These are phyloP conservation scores for Apodospora peruviana DNA, from an alignment of 495 filamentous ascomycete species.

Conservation along the genomic window DNA sequence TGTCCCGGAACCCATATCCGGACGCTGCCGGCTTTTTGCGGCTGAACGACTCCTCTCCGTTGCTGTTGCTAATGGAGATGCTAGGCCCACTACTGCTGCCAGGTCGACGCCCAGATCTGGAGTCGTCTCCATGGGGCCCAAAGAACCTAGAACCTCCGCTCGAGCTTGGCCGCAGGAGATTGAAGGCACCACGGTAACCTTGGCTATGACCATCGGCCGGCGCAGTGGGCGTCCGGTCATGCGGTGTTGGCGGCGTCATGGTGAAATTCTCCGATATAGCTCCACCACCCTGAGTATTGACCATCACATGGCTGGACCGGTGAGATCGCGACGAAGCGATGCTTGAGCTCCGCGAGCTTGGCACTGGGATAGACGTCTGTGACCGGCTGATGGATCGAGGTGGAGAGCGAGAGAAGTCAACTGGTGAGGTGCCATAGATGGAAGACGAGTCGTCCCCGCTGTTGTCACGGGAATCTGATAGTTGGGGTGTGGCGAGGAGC, in stretches of 20 bases:
- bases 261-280: constrained; percentile 34
- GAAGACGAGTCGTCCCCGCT: constrained; percentile 47
- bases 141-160: constrained; percentile 24
- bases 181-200: background rate
- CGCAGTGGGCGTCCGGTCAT: constrained; percentile 6
- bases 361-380: constrained; percentile 31
- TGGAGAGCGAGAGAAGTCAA: constrained; percentile 47
- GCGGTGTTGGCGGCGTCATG: constrained; percentile 35
- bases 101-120: too few species aligned
- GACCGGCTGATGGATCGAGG: constrained; percentile 36
- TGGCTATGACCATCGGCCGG: too few species aligned
- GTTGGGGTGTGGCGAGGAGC: constrained; percentile 36
- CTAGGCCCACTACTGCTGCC: too few species aligned
- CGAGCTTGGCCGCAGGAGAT: constrained; percentile 22
- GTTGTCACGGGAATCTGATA: constrained; percentile 34
- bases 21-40: too few species aligned
- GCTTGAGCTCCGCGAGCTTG: constrained; percentile 42
- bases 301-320: constrained; percentile 15
- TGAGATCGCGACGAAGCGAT: constrained; percentile 39
- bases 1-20: too few species aligned
- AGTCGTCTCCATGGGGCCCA: too few species aligned
- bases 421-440: constrained; percentile 37
- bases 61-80: too few species aligned
- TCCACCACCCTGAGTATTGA: constrained; percentile 13
- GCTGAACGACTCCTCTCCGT: too few species aligned